phyloP scores from a whole-genome alignment of 352 stramenopile genomes.

The Phytophthora constricta region DNA sequence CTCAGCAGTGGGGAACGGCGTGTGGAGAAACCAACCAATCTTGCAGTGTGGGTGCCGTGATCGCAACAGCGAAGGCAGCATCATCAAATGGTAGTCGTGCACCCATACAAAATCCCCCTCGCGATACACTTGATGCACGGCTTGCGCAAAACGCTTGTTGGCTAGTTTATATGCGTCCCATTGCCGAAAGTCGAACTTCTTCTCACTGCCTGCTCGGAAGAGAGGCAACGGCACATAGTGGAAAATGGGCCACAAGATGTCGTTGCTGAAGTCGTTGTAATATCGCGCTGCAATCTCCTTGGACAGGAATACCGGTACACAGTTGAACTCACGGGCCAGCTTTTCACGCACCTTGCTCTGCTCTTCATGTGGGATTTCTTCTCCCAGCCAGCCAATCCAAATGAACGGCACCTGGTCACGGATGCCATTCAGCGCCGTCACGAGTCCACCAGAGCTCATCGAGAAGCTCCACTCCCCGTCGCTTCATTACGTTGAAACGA shows the following conservation, averaged over 20 bases:
- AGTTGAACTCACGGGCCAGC: slow-evolving; percentile 89
- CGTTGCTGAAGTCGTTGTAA: slow-evolving; percentile 94
- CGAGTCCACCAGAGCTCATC: slow-evolving; percentile 89
- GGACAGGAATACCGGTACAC: slow-evolving; percentile 89
- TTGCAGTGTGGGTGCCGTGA: slow-evolving; percentile 73
- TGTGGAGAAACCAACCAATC: slow-evolving; percentile 91
- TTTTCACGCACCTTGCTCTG: slow-evolving; percentile 83
- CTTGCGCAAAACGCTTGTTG: slow-evolving; percentile 85
- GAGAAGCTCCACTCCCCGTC: slow-evolving; percentile 87
- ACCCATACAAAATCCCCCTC: slow-evolving; percentile 90
- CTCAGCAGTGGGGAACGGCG: slow-evolving; percentile 84
- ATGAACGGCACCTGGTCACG: slow-evolving; percentile 90
- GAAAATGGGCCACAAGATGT: slow-evolving; percentile 93
- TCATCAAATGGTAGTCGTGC: slow-evolving; percentile 92
- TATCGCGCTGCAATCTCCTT: slow-evolving; percentile 90
- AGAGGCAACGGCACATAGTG: slow-evolving; percentile 91
- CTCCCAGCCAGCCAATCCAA: slow-evolving; percentile 92
- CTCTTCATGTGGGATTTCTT: slow-evolving; percentile 88
- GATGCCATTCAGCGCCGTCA: slow-evolving; percentile 90
- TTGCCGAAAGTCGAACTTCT: slow-evolving; percentile 91
- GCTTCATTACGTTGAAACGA: slow-evolving; percentile 86
- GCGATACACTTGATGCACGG: slow-evolving; percentile 79
- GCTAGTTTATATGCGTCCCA: slow-evolving; percentile 90
- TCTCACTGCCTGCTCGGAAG: slow-evolving; percentile 87
- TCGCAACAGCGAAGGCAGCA: slow-evolving; percentile 78